Conservation (phyloP, 495 filamentous ascomycete genomes). For the Tetracladium setigerum region DNA sequence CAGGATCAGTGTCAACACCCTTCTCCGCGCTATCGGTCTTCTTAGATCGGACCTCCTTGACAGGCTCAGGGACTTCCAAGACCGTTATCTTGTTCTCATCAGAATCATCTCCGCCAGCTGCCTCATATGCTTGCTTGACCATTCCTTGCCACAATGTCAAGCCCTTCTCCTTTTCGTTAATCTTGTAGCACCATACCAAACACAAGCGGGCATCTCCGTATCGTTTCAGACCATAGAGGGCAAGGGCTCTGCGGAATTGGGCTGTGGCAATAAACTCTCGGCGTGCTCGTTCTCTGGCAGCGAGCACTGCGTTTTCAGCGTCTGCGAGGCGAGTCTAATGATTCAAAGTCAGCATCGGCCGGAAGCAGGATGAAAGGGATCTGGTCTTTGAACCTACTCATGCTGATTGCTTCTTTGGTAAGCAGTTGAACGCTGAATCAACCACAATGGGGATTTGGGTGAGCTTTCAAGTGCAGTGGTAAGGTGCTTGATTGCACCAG, state of each 20-base stretch:
- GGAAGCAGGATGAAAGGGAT: too few species aligned
- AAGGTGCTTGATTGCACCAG: conserved; percentile 60
- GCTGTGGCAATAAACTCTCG: conserved; percentile 72
- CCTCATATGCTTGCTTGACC: conserved; percentile 38
- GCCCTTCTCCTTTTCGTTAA: conserved; percentile 51
- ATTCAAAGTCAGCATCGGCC: conserved; percentile 18
- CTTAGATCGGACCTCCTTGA: conserved; percentile 26
- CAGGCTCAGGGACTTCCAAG: conserved; percentile 52
- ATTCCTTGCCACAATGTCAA: conserved; percentile 57
- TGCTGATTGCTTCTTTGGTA: conserved; percentile 52
- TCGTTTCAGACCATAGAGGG: conserved; percentile 60
- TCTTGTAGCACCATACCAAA: conserved; percentile 56
- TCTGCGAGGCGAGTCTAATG: conserved; percentile 57
- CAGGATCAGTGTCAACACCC: not conserved
- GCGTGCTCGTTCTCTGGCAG: conserved; percentile 65
- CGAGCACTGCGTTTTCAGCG: conserved; percentile 66
- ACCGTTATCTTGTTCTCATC: conserved; percentile 49
- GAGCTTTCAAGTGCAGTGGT: conserved; percentile 63
- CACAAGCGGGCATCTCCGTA: conserved; percentile 73
- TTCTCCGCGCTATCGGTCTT: conserved; percentile 18
- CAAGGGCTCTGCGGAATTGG: conserved; percentile 73
- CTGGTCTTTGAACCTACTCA: not conserved
- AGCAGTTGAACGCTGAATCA: conserved; percentile 80
- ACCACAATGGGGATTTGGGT: conserved; percentile 70
- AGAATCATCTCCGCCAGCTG: conserved; percentile 50